Evolutionary conservation across 176 grass and related monocot species (phyloP), one percentile per base, ranked within the genome.

Genomic region (Oryza longistaminata): DNA sequence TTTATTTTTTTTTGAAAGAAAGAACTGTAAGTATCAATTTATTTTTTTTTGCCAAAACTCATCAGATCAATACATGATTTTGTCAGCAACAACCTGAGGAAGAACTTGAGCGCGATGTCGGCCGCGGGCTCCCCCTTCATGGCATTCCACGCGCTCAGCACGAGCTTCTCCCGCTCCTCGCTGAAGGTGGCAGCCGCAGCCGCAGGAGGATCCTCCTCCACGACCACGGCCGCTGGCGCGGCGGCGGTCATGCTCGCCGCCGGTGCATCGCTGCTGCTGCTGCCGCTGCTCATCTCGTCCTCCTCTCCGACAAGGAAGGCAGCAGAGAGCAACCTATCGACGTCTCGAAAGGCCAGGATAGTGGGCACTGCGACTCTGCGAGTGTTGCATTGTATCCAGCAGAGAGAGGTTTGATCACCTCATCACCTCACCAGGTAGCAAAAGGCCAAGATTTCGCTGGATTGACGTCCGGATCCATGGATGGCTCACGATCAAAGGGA

Each of bases 141-240:
- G 85, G 73, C 68, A 39, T 73, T 79, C 92, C 88, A 93, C 44
- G 88, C 66, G 42, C 60, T 50, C 6, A 68, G 60, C 27, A 93
- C 78, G 15, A 93, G 82, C n/a, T 60, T 82, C 89, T 91, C 88
- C 22, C 86, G 86, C 73, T 88, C 88, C 72, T 77, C 78, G 34
- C 81, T 77, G 64, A 91, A 91, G 40, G 3, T 7, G 26, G 46
- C 3, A 14, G 35, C 16, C 10, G 73, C 16, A 3, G 64, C 34
- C 13, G 39, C 39, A 40, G 39, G 39, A 40, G 13, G 46, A 4
- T 9, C 33, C 39, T 45, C 24, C 50, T 13, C 43, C 42, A 48
- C 55, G 16, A n/a, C 48, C 0, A 8, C 39, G 39, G 39, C 7
- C 7, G 39, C 39, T 0, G 29, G 29, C 29, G 39, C 39, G 39